A percentile compares a stretch with the other conserved stretches of the same genome.
Conservation (phyloP, 441 rosid species). For the Isatis lusitanica region DNA sequence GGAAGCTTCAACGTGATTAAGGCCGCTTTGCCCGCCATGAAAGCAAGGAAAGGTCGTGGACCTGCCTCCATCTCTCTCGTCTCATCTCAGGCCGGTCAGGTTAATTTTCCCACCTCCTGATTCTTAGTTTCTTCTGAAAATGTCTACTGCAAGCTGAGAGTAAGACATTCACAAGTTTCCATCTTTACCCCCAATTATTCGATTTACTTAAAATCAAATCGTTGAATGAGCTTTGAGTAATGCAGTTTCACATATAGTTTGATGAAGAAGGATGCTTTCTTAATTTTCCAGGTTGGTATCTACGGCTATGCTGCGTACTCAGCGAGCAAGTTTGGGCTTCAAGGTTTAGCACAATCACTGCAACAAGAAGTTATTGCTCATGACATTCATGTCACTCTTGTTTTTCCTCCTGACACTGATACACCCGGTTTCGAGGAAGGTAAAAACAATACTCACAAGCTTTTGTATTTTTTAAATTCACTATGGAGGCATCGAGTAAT, state of each 20-base stretch:
- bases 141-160: not conserved
- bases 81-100: conserved; percentile 95
- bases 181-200: too few species aligned
- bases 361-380: conserved; percentile 89
- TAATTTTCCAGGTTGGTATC: conserved; percentile 62
- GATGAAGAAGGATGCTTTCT: not conserved
- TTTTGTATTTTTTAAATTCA: not conserved
- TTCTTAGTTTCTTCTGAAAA: not conserved
- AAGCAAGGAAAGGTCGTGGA: conserved; percentile 46
- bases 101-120: conserved; percentile 17
- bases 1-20: conserved; percentile 85
- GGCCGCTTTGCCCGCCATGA: conserved; percentile 84
- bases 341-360: conserved; percentile 94
- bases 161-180: not conserved
- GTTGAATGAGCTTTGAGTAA: not conserved
- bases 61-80: conserved; percentile 74
- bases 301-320: conserved; percentile 92
- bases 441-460: conserved; percentile 17
- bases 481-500: not conserved
- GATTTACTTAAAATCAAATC: not conserved
- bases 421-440: conserved; percentile 87
- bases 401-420: conserved; percentile 85
- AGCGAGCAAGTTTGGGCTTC: conserved; percentile 86
- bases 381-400: conserved; percentile 72
- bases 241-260: not conserved